Percentiles rank a stretch among this genome's conserved stretches.
Evolutionary conservation across 2,329 filamentous ascomycete species (phyloP).

Genomic region (Arthrobotrys iridis): DNA sequence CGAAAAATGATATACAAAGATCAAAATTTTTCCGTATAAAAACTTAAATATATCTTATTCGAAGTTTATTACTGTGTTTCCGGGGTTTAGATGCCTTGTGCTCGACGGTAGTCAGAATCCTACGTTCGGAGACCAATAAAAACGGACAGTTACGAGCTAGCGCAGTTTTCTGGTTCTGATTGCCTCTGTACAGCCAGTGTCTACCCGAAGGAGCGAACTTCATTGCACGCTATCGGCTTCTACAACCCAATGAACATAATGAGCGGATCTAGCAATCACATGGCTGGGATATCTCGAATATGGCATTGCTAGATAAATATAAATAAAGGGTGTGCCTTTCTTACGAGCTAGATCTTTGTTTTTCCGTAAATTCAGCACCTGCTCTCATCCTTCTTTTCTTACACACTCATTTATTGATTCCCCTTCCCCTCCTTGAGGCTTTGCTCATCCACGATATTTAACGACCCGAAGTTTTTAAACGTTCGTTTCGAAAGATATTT

Average conservation of each 20-base stretch:
- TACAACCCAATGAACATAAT: background rate
- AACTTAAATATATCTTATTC: no score
- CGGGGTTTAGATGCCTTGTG: no score
- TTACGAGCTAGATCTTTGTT: conserved; percentile 1
- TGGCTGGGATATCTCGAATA: no score
- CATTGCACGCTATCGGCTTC: background rate
- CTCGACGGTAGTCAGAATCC: no score
- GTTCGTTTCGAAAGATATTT: background rate
- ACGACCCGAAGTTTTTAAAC: background rate
- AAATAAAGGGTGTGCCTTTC: background rate
- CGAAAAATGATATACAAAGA: no score
- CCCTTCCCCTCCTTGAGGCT: background rate
- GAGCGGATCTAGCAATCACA: no score
- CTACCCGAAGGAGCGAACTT: background rate
- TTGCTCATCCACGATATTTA: background rate
- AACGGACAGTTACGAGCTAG: background rate
- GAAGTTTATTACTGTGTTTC: no score
- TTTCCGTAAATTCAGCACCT: background rate
- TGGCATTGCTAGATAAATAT: background rate
- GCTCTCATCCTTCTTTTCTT: background rate
- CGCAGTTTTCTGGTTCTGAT: background rate
- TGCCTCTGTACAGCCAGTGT: background rate
- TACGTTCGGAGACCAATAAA: background rate
- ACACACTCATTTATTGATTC: conserved; percentile 1
- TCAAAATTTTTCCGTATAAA: no score